A percentile compares a stretch with the other conserved stretches of the same genome.
phyloP scores from a whole-genome alignment of 116 monocot species.

The Iris pallida region DNA sequence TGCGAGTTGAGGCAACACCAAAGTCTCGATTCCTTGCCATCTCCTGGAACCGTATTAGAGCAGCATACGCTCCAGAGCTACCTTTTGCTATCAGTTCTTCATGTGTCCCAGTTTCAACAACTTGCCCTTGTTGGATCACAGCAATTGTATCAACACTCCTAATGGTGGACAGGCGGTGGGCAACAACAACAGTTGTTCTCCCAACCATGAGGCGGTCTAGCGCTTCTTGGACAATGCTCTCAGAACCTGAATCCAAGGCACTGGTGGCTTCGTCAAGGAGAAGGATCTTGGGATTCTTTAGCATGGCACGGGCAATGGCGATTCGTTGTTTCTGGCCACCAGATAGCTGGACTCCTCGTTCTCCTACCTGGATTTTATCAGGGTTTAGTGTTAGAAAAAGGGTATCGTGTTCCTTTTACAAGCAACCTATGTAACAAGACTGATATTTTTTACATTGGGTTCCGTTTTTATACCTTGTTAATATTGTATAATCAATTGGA shows the following conservation, averaged over 20 bases:
- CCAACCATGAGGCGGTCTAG: constrained; percentile 89
- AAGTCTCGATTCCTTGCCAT: constrained; percentile 61
- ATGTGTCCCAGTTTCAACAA: constrained; percentile 86
- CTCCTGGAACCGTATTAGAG: constrained; percentile 66
- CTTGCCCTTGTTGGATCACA: constrained; percentile 89
- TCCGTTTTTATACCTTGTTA: too few relatives aligned
- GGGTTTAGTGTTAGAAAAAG: too few relatives aligned
- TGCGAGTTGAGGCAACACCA: constrained; percentile 33
- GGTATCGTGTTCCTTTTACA: too few relatives aligned
- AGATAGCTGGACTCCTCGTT: constrained; percentile 83
- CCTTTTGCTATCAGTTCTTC: constrained; percentile 71
- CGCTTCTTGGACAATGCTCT: constrained; percentile 87
- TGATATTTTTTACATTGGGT: too few relatives aligned
- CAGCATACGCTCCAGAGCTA: constrained; percentile 58
- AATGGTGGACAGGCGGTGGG: constrained; percentile 86
- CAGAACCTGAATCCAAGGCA: constrained; percentile 84
- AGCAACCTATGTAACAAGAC: too few relatives aligned
- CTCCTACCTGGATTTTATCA: constrained; percentile 61
- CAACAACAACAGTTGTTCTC: constrained; percentile 86
- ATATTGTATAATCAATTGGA: too few relatives aligned
- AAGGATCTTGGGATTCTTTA: constrained; percentile 88
- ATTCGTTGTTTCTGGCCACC: constrained; percentile 96
- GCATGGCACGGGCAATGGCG: constrained; percentile 89
- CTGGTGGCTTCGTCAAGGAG: constrained; percentile 95
- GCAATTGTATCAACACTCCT: constrained; percentile 77